Conservation (phyloP, 805 yeast species). For the Priceomyces medius region DNA sequence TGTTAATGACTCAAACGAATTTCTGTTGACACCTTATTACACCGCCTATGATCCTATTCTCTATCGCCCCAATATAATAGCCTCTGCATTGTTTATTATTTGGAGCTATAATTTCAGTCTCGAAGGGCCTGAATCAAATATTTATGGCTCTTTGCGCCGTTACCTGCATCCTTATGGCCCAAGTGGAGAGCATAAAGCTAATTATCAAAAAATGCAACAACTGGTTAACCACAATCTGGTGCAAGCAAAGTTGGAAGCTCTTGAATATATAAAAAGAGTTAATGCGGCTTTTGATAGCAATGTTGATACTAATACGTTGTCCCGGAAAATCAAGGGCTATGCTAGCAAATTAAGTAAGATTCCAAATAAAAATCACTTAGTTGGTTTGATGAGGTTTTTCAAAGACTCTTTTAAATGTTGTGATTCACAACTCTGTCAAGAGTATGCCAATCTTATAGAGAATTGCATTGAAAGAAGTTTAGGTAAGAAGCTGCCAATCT, state of each 20-base stretch:
- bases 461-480: constrained; percentile 55
- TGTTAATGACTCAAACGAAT: constrained; percentile 25
- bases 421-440: constrained; percentile 56
- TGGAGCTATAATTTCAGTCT: constrained; percentile 52
- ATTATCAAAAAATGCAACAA: neutral
- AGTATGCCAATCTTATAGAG: constrained; percentile 49
- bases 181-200: neutral
- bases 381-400: constrained; percentile 52
- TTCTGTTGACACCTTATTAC: constrained; percentile 28
- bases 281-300: constrained; percentile 27
- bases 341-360: constrained; percentile 40
- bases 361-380: constrained; percentile 44
- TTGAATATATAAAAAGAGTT: constrained; percentile 50
- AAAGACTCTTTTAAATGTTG: constrained; percentile 31
- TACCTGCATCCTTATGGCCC: neutral
- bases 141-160: neutral
- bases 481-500: constrained; percentile 32
- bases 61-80: constrained; percentile 38
- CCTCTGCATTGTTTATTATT: constrained; percentile 39
- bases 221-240: constrained; percentile 4
- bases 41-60: constrained; percentile 48
- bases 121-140: constrained; percentile 42
- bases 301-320: neutral
- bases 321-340: constrained; percentile 17
- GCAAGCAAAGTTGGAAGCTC: constrained; percentile 35